These are phyloP conservation scores for Arachnomyces sp. DNA, from an alignment of 2,329 filamentous ascomycete species.

Conservation along the genomic window DNA sequence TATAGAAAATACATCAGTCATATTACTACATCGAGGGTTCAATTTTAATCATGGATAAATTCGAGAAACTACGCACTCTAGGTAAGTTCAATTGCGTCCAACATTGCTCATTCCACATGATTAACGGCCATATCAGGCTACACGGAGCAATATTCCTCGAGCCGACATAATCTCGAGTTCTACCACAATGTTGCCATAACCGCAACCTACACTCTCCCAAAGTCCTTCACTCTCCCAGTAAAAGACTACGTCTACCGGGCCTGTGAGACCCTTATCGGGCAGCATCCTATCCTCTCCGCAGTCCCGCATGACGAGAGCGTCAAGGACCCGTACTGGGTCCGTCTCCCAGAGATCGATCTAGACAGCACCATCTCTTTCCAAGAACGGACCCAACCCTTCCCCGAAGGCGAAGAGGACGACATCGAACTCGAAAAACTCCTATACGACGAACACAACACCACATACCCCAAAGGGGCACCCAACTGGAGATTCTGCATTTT, in stretches of 20 bases:
- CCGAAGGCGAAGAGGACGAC: conserved; percentile 23
- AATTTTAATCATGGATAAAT: conserved; percentile 1
- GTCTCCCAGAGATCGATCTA: conserved; percentile 37
- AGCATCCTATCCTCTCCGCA: conserved; percentile 37
- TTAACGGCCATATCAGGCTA: conserved; percentile 25
- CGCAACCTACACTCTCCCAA: conserved; percentile 29
- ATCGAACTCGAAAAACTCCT: conserved; percentile 35
- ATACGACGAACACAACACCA: conserved; percentile 32
- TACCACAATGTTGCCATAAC: conserved; percentile 39
- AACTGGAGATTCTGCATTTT: conserved; percentile 38
- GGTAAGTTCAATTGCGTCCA: conserved; percentile 16
- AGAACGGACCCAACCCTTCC: conserved; percentile 13
- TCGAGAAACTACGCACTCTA: conserved; percentile 23
- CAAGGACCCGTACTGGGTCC: conserved; percentile 35
- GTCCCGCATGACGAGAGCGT: conserved; percentile 35
- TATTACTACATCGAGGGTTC: no score
- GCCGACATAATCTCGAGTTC: conserved; percentile 34
- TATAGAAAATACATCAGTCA: no score
- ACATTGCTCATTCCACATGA: not conserved
- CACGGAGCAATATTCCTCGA: conserved; percentile 38
- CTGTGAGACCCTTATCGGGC: conserved; percentile 26
- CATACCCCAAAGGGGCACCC: conserved; percentile 23
- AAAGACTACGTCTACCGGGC: conserved; percentile 31
- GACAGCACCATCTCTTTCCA: conserved; percentile 29
- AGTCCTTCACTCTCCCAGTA: conserved; percentile 16